Base-by-base conservation (phyloP, 1,284 basidiomycete species). In the Pyrrhoderma noxium region DNA sequence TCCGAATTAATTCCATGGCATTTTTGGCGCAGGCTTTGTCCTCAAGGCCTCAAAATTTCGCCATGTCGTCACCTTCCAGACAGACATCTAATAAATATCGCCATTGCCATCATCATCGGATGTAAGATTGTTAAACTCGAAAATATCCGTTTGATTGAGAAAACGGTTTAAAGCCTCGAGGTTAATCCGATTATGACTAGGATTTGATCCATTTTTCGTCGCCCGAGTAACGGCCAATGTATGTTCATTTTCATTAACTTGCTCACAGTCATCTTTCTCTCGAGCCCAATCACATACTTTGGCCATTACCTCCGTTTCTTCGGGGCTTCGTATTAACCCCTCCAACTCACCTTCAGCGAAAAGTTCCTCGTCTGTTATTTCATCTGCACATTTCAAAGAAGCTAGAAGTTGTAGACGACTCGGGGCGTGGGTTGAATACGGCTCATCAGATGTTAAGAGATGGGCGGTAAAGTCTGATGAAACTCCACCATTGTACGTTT, bases 341-440 rank as follows among this genome's bases (percentile, higher is more conserved):
- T 80, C 78, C 34, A 78, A 64, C 60, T 82, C 80, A 1, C 71
- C 75, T 18, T 74, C 70, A 3, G 62, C 70, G 51, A 82, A 79
- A 2, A 82, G 63, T 52, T 81, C 79, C 2, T 76, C 73, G 56
- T 82, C 79, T 3, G 49, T 49, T 25, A 81, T 72, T 34, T 70
- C 70, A 3, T 60, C 61, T 41, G 67, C 62, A 3, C 76, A 77
- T 46, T 81, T 77, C 39, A 81, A 75, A 36, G 69, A 66, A 8
- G 70, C 65, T 0, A 88, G 71, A 16, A 80, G 64, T 59, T 86
- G 80, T 13, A 87, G 70, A 35, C 85, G 80, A 2, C 80, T 79
- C 1, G 79, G 83, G 21, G 69, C 61, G 7, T 53, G 53, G 21
- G 56, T 14, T 59, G 63, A 38, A 58, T 62, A 53, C 3, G 64